phyloP scores from a whole-genome alignment of 805 yeast species.

The Blastobotrys mokoenaii region DNA sequence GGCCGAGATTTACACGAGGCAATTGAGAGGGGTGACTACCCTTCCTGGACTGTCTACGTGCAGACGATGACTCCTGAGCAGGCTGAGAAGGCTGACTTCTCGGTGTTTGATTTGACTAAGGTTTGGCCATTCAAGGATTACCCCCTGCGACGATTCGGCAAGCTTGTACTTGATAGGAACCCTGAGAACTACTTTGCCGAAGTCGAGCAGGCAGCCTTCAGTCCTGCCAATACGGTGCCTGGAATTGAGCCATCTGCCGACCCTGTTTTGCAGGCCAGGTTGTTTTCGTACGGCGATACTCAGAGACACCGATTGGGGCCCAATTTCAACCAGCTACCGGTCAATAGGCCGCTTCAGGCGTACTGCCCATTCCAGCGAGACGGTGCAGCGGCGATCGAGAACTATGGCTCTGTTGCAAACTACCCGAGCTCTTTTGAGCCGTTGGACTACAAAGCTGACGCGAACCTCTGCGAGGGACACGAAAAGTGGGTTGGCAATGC shows the following conservation, averaged over 20 bases:
- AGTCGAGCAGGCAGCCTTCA: constrained; percentile 54
- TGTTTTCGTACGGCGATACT: constrained; percentile 69
- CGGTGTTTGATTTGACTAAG: constrained; percentile 47
- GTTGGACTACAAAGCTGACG: constrained; percentile 22
- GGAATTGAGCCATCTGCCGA: constrained; percentile 70
- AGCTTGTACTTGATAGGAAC: constrained; percentile 45
- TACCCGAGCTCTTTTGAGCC: constrained; percentile 38
- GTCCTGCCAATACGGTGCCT: constrained; percentile 66
- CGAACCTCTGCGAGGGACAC: constrained; percentile 46
- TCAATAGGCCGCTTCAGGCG: constrained; percentile 48
- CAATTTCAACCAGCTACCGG: constrained; percentile 59
- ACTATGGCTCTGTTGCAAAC: constrained; percentile 44
- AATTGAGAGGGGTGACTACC: constrained; percentile 40
- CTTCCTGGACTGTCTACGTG: constrained; percentile 45
- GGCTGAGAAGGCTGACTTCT: constrained; percentile 42
- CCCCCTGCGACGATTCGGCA: constrained; percentile 50
- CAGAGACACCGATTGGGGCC: constrained; percentile 69
- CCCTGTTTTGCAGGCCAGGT: constrained; percentile 68
- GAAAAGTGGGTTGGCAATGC: constrained; percentile 80
- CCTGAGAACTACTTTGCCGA: constrained; percentile 46
- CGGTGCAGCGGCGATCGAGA: constrained; percentile 45
- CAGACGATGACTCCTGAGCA: constrained; percentile 56
- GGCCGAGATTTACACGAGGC: constrained; percentile 36
- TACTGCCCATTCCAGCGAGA: constrained; percentile 47
- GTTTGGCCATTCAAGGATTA: constrained; percentile 49